Evolutionary conservation across 345 rosid genomes (phyloP).

Genomic region (Mangifera indica): DNA sequence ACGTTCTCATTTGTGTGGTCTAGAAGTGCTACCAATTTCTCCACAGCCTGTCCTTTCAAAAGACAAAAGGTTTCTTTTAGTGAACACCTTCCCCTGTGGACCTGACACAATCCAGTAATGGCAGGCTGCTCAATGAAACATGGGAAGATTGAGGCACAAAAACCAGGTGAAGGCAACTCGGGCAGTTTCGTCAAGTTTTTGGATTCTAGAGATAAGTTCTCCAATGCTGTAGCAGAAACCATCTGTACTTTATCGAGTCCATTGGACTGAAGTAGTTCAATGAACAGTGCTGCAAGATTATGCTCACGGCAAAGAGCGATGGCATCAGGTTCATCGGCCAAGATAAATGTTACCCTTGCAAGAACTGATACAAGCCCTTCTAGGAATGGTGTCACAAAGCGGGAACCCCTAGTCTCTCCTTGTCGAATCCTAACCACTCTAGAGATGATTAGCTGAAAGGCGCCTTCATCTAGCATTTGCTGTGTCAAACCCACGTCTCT

Average conservation of each 20-base stretch:
- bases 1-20: constrained; percentile 90
- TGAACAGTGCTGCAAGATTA: constrained; percentile 63
- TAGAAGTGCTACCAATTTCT: constrained; percentile 77
- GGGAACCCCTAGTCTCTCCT: constrained; percentile 67
- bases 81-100: constrained; percentile 82
- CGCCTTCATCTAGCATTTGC: constrained; percentile 78
- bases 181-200: constrained; percentile 72
- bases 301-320: constrained; percentile 62
- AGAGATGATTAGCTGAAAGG: constrained; percentile 57
- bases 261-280: constrained; percentile 71
- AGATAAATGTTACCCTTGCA: constrained; percentile 69
- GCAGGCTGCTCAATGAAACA: constrained; percentile 65
- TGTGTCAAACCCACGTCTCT: constrained; percentile 80
- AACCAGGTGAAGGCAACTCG: constrained; percentile 56
- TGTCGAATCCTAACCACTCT: constrained; percentile 60
- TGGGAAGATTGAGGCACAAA: constrained; percentile 63
- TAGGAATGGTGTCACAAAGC: constrained; percentile 71
- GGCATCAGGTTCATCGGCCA: constrained; percentile 65
- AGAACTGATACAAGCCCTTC: constrained; percentile 84
- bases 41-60: constrained; percentile 82
- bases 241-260: constrained; percentile 75
- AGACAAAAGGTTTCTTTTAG: constrained; percentile 78
- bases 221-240: constrained; percentile 82
- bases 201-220: constrained; percentile 83
- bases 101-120: constrained; percentile 66